Evolutionary conservation across 352 stramenopile species (phyloP).

Genomic region (Globisporangium apiculatum): DNA sequence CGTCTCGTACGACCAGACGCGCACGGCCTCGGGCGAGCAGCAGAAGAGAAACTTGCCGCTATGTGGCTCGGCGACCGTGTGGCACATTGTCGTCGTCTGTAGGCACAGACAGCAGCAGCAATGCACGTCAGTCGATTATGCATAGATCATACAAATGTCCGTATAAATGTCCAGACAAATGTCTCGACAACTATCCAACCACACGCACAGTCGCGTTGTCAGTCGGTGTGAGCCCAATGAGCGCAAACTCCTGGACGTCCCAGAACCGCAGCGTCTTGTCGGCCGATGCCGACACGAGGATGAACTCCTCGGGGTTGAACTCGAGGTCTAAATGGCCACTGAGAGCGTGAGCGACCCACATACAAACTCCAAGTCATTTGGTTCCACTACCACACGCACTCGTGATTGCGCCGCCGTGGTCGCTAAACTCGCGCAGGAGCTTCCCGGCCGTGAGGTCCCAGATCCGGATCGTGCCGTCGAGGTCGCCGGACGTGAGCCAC

Average conservation of each 20-base stretch:
- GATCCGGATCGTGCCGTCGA: conserved; percentile 74
- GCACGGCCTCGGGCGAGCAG: conserved; percentile 68
- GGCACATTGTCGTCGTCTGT: conserved; percentile 79
- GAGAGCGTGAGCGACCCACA: neutral
- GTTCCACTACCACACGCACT: conserved; percentile 11
- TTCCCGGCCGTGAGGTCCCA: conserved; percentile 81
- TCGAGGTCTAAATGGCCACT: conserved; percentile 27
- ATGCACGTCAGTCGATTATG: neutral
- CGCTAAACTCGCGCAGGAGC: conserved; percentile 63
- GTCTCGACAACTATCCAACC: neutral
- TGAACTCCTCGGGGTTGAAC: conserved; percentile 85
- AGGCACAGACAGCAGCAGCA: too few relatives aligned
- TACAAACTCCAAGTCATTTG: neutral
- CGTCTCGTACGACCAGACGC: conserved; percentile 81
- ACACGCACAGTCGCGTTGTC: conserved; percentile 59
- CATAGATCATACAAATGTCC: neutral
- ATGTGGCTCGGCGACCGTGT: conserved; percentile 69
- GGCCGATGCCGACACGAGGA: conserved; percentile 66
- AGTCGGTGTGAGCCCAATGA: conserved; percentile 73
- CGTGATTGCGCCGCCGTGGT: conserved; percentile 71
- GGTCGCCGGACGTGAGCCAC: conserved; percentile 73
- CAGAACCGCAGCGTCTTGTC: conserved; percentile 81
- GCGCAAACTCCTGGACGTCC: conserved; percentile 79
- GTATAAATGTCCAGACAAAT: neutral
- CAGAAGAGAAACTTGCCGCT: conserved; percentile 76